Conservation (phyloP, 1,284 basidiomycete species). For the Rhodotorula sp. region DNA sequence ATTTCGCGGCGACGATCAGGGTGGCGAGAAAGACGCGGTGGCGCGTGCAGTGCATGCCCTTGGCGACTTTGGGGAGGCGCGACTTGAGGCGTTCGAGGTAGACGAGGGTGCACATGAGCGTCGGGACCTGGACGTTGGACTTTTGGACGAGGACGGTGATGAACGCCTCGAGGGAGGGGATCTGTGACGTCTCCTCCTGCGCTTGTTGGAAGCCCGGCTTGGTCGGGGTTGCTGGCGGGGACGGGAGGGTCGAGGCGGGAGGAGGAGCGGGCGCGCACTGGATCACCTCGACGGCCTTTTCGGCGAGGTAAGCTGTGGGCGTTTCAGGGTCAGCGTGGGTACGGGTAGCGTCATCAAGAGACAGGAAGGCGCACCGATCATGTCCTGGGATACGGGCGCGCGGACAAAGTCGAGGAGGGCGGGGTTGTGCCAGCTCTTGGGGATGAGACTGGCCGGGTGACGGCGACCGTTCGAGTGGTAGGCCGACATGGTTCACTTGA, state of each 20-base stretch:
- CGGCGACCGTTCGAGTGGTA: conserved; percentile 37
- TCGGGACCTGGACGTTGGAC: conserved; percentile 88
- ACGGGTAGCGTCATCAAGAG: background rate
- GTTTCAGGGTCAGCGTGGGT: background rate
- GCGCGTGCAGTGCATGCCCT: conserved; percentile 90
- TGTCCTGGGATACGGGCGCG: conserved; percentile 71
- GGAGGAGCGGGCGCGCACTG: conserved; percentile 39
- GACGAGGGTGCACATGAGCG: conserved; percentile 85
- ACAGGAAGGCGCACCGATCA: conserved; percentile 59
- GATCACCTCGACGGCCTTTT: conserved; percentile 65
- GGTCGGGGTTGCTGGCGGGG: conserved; percentile 47
- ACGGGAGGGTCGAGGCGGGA: conserved; percentile 39
- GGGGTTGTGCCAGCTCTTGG: conserved; percentile 61
- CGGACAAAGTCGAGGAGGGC: conserved; percentile 73
- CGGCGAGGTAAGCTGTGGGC: conserved; percentile 59
- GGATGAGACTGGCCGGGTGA: conserved; percentile 45
- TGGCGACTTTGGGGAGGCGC: conserved; percentile 76
- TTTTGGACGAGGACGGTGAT: conserved; percentile 78
- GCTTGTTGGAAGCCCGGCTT: conserved; percentile 43
- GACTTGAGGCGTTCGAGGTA: conserved; percentile 84
- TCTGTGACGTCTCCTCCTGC: conserved; percentile 50
- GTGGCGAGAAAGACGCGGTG: conserved; percentile 94
- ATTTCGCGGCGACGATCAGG: conserved; percentile 94
- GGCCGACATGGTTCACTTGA: conserved; percentile 21
- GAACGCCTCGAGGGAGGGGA: conserved; percentile 82